These are phyloP conservation scores for Amaranthus palmeri DNA, from an alignment of 148 eudicot species.

Conservation along the genomic window DNA sequence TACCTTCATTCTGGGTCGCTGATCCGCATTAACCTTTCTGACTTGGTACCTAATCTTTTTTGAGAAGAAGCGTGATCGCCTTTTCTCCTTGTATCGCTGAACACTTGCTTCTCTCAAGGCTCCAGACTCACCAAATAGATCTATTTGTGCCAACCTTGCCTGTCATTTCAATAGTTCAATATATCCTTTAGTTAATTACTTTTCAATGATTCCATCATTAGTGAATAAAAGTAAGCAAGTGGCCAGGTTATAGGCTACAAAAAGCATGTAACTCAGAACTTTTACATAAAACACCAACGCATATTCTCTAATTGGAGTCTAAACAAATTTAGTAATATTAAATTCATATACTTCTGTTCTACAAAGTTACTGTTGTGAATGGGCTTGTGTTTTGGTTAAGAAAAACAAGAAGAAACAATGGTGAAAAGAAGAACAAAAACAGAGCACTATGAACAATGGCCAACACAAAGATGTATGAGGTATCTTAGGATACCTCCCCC, in stretches of 20 bases:
- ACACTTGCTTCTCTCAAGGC: conserved; percentile 83
- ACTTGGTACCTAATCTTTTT: conserved; percentile 89
- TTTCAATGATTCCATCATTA: neutral
- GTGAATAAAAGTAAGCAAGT: neutral
- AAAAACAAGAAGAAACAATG: no score
- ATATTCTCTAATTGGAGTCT: conserved; percentile 12
- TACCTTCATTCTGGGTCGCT: conserved; percentile 88
- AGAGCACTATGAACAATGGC: no score
- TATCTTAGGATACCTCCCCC: no score
- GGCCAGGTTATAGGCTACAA: neutral
- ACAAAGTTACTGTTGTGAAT: no score
- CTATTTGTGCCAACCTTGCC: conserved; percentile 74
- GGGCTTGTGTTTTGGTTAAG: no score
- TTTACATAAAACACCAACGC: neutral
- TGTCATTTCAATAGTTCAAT: conserved; percentile 25
- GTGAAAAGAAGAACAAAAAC: no score
- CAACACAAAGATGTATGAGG: no score
- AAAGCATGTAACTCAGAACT: neutral
- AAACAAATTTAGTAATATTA: conserved; percentile 20
- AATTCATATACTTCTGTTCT: conserved; percentile 10
- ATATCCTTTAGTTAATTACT: neutral
- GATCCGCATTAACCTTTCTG: conserved; percentile 83
- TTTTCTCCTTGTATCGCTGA: conserved; percentile 77
- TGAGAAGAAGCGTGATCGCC: conserved; percentile 78
- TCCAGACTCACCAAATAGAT: conserved; percentile 67